phyloP scores from a whole-genome alignment of 176 grass and related monocot species.

The Zoysia pacifica region DNA sequence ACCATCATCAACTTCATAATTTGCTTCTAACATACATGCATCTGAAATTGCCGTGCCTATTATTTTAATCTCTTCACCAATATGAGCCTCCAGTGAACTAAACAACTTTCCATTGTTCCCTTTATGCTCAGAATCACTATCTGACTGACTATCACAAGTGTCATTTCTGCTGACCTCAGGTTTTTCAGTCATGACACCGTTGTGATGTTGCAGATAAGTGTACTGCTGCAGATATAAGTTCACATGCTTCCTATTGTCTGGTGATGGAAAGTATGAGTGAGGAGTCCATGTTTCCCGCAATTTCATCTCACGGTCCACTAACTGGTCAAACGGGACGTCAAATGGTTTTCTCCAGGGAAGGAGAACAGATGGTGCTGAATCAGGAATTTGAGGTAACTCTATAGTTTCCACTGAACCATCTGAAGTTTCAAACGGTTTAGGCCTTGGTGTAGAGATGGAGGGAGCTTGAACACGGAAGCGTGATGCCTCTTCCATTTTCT shows the following conservation, averaged over 20 bases:
- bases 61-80: constrained; percentile 51
- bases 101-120: constrained; percentile 41
- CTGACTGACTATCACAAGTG: neutral
- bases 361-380: constrained; percentile 60
- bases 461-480: constrained; percentile 55
- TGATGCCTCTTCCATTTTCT: constrained; percentile 49
- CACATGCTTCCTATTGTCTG: constrained; percentile 28
- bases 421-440: constrained; percentile 37
- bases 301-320: constrained; percentile 8
- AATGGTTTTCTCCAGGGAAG: constrained; percentile 44
- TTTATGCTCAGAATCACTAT: constrained; percentile 2
- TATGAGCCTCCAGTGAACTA: constrained; percentile 47
- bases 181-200: neutral
- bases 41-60: constrained; percentile 42
- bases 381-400: constrained; percentile 54
- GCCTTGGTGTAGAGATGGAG: constrained; percentile 51
- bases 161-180: constrained; percentile 29
- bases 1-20: constrained; percentile 15
- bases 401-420: constrained; percentile 47
- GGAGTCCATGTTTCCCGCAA: constrained; percentile 50
- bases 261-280: constrained; percentile 18
- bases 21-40: constrained; percentile 19
- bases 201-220: neutral
- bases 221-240: constrained; percentile 8
- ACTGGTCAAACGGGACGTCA: constrained; percentile 47